phyloP scores from a whole-genome alignment of 495 filamentous ascomycete species.

The Neurospora discreta region DNA sequence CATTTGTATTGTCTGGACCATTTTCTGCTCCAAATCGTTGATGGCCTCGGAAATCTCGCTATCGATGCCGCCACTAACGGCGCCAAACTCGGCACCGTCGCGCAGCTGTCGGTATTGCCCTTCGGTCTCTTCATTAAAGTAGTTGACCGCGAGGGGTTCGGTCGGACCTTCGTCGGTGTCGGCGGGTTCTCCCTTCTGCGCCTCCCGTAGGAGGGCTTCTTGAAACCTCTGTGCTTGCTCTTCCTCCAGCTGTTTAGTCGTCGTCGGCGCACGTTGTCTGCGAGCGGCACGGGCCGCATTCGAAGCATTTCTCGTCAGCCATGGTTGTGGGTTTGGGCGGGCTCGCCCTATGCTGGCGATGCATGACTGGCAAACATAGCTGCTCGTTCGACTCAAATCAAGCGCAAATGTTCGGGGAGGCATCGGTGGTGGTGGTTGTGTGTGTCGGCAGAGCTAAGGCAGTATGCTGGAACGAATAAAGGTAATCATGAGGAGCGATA shows the following conservation, averaged over 20 bases:
- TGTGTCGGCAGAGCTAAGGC: not conserved
- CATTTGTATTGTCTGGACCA: slow-evolving; percentile 31
- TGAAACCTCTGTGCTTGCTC: not conserved
- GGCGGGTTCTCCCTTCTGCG: not conserved
- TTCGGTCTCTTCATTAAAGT: slow-evolving; percentile 33
- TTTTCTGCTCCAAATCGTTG: slow-evolving; percentile 41
- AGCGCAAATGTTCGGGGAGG: slow-evolving; percentile 18
- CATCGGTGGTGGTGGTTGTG: slow-evolving; percentile 6
- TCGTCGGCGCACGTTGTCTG: not conserved
- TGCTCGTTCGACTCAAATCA: slow-evolving; percentile 16
- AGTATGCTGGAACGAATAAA: not conserved
- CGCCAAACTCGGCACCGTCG: slow-evolving; percentile 27
- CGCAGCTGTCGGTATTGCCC: slow-evolving; percentile 24
- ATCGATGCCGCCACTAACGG: slow-evolving; percentile 32
- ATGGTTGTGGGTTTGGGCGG: slow-evolving; percentile 8
- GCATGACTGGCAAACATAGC: slow-evolving; percentile 27
- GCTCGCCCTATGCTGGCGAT: slow-evolving; percentile 13
- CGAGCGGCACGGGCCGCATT: slow-evolving; percentile 2
- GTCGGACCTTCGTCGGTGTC: not conserved
- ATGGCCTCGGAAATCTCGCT: slow-evolving; percentile 30
- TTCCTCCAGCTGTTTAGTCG: not conserved
- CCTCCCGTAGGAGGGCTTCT: not conserved
- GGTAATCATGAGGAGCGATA: not conserved
- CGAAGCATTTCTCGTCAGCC: slow-evolving; percentile 12
- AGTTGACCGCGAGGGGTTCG: slow-evolving; percentile 21